These are phyloP conservation scores for Stephania cephalantha DNA, from an alignment of 164 flowering plant species.

Conservation along the genomic window DNA sequence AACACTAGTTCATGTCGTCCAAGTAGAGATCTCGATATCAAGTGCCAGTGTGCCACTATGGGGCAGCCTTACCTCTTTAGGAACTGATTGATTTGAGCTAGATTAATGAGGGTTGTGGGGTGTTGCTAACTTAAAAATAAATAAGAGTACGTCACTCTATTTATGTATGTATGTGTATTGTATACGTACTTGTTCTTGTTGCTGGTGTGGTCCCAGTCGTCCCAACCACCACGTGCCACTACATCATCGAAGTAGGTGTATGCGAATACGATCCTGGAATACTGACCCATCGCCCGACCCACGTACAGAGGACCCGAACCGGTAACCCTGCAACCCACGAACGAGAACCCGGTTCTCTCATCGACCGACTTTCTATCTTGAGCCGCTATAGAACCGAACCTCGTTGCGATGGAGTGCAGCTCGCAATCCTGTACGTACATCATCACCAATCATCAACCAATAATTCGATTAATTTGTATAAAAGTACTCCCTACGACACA, in stretches of 20 bases:
- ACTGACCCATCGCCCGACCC: slow-evolving; percentile 95
- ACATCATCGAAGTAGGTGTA: slow-evolving; percentile 72
- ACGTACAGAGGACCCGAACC: slow-evolving; percentile 85
- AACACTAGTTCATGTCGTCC: too few relatives aligned
- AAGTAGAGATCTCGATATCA: too few relatives aligned
- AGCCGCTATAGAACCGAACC: slow-evolving; percentile 93
- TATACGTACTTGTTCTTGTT: slow-evolving; percentile 59
- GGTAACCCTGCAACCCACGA: slow-evolving; percentile 64
- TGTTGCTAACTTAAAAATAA: too few relatives aligned
- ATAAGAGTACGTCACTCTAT: background rate
- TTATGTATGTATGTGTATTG: background rate
- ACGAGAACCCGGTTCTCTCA: slow-evolving; percentile 83
- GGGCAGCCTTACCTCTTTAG: too few relatives aligned
- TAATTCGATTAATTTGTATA: too few relatives aligned
- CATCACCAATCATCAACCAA: too few relatives aligned
- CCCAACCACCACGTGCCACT: slow-evolving; percentile 94
- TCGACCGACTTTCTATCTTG: slow-evolving; percentile 54
- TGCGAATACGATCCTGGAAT: slow-evolving; percentile 73
- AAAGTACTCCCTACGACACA: too few relatives aligned
- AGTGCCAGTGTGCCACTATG: too few relatives aligned
- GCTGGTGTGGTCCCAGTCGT: slow-evolving; percentile 77
- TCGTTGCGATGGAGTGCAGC: slow-evolving; percentile 79
- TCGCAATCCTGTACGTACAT: slow-evolving; percentile 53
- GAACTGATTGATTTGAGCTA: too few relatives aligned
- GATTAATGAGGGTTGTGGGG: too few relatives aligned